Evolutionary conservation across 78 protist species (phyloP).

Genomic region (Polysphondylium violaceum): DNA sequence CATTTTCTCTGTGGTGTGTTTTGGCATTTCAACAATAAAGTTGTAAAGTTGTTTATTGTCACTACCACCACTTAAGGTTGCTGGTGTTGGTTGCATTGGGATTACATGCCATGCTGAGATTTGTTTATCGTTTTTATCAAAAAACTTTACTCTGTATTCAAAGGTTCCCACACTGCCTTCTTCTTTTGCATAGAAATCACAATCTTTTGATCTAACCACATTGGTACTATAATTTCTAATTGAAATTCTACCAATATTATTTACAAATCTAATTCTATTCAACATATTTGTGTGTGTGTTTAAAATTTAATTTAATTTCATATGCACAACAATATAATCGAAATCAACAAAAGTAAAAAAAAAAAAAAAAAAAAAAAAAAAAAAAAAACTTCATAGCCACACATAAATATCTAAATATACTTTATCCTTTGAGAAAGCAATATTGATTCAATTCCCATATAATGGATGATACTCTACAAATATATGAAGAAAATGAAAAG

Average conservation of each 20-base stretch:
- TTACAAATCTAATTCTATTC: too few relatives aligned
- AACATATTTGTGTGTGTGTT: too few relatives aligned
- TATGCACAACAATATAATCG: too few relatives aligned
- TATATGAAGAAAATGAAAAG: slow-evolving; percentile 53
- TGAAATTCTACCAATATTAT: too few relatives aligned
- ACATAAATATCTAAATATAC: too few relatives aligned
- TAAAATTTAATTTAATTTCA: too few relatives aligned
- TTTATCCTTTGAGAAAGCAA: too few relatives aligned
- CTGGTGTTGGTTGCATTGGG: slow-evolving; percentile 8
- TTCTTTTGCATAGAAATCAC: slow-evolving; percentile 39
- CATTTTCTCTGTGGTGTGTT: slow-evolving; percentile 81
- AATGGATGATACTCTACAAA: slow-evolving; percentile 17
- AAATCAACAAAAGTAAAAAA: too few relatives aligned
- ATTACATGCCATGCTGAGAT: slow-evolving; percentile 74
- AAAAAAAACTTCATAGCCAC: too few relatives aligned
- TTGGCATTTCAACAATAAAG: slow-evolving; percentile 74
- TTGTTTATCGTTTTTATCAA: not conserved
- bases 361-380: too few relatives aligned
- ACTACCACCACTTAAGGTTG: not conserved
- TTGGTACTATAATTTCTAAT: too few relatives aligned
- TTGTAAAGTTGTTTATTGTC: not conserved
- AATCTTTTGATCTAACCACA: too few relatives aligned
- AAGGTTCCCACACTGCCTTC: slow-evolving; percentile 18
- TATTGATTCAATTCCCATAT: not conserved
- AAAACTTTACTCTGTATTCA: slow-evolving; percentile 39